A percentile compares a stretch with the other conserved stretches of the same genome.
These are phyloP conservation scores for Xerocomellus chrysenteron DNA, from an alignment of 768 basidiomycete genomes.

Conservation along the genomic window DNA sequence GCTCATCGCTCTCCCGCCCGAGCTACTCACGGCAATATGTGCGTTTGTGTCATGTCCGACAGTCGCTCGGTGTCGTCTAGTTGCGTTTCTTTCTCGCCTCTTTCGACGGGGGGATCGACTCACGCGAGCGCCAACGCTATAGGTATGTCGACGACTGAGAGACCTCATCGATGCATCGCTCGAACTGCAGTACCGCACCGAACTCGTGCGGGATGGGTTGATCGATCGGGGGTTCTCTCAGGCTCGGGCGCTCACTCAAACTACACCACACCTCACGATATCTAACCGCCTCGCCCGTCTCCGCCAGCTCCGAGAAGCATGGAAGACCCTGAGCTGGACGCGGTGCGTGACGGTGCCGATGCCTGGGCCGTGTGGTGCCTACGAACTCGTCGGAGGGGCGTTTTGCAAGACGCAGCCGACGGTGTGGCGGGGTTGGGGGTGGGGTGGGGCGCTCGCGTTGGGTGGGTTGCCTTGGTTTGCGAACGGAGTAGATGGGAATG, in stretches of 20 bases:
- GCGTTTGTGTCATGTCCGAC: slow-evolving; percentile 7
- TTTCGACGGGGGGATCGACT: background rate
- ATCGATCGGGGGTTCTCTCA: slow-evolving; percentile 9
- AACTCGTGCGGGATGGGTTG: slow-evolving; percentile 41
- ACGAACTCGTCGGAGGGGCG: slow-evolving; percentile 60
- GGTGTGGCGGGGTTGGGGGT: background rate
- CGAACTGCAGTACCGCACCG: slow-evolving; percentile 39
- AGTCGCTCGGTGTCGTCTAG: slow-evolving; percentile 11
- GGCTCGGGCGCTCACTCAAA: background rate
- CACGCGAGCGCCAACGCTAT: background rate
- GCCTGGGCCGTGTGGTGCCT: slow-evolving; percentile 44
- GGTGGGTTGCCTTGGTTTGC: background rate
- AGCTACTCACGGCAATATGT: slow-evolving; percentile 15
- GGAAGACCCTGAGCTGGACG: slow-evolving; percentile 34
- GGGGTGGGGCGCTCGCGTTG: background rate
- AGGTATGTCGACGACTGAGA: slow-evolving; percentile 25
- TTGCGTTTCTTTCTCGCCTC: background rate
- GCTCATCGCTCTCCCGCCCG: slow-evolving; percentile 16
- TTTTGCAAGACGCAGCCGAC: slow-evolving; percentile 45
- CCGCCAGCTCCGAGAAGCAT: slow-evolving; percentile 34
- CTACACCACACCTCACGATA: background rate
- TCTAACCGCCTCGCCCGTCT: slow-evolving; percentile 35
- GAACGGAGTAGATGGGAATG: background rate
- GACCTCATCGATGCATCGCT: slow-evolving; percentile 25
- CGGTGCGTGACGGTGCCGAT: slow-evolving; percentile 26